phyloP scores from a whole-genome alignment of 768 basidiomycete species.

The Phlebiopsis flavidoalba region DNA sequence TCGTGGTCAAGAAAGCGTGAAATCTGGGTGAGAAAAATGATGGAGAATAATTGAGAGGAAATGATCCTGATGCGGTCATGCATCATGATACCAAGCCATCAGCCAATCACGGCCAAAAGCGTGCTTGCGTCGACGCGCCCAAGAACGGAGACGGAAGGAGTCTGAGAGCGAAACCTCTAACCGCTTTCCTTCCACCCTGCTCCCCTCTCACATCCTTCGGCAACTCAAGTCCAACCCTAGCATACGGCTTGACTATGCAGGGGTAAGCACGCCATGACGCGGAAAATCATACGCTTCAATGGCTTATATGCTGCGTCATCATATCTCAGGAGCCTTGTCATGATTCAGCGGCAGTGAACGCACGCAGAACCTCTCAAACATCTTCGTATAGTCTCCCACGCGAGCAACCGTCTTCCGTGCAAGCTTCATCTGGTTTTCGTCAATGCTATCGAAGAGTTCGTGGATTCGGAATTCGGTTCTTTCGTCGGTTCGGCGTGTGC shows the following conservation, averaged over 20 bases:
- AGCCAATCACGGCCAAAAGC: neutral
- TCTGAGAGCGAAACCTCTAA: neutral
- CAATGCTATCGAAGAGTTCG: slow-evolving; percentile 30
- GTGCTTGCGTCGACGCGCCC: neutral
- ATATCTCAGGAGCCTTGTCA: neutral
- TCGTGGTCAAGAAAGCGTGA: too few species aligned
- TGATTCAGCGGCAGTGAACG: neutral
- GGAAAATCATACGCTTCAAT: neutral
- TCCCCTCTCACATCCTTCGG: neutral
- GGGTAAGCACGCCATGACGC: neutral
- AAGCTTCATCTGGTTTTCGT: neutral
- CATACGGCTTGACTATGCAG: neutral
- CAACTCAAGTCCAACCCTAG: neutral
- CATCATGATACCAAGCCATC: neutral
- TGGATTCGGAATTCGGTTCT: slow-evolving; percentile 41
- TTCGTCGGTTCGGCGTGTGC: slow-evolving; percentile 77
- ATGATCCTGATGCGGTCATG: too few species aligned
- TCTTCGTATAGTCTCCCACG: neutral
- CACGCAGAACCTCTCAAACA: neutral
- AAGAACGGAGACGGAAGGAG: neutral
- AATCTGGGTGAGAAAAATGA: too few species aligned
- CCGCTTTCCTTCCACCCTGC: neutral
- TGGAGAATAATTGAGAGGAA: too few species aligned
- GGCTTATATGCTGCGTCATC: neutral
- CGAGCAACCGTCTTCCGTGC: neutral